Evolutionary conservation across 257 asterid species (phyloP).

Genomic region (Solanum ossicruentum): DNA sequence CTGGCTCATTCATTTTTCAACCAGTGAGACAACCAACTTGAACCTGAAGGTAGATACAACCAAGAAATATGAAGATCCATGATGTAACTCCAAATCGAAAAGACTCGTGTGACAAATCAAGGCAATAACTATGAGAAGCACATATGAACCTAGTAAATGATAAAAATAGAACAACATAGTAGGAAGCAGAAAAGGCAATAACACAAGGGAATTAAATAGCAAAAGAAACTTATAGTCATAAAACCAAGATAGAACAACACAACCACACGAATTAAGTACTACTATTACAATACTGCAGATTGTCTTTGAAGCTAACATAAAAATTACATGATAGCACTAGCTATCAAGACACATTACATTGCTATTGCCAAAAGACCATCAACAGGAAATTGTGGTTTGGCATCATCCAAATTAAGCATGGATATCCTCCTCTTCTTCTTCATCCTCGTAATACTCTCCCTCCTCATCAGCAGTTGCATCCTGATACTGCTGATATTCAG

Average conservation of each 20-base stretch:
- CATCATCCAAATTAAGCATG: background rate
- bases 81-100: background rate
- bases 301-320: background rate
- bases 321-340: background rate
- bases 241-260: background rate
- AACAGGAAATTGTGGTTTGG: background rate
- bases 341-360: background rate
- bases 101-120: background rate
- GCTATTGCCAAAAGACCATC: background rate
- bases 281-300: background rate
- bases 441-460: background rate
- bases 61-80: no score
- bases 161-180: background rate
- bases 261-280: background rate
- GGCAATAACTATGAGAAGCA: background rate
- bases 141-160: background rate
- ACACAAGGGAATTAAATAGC: background rate
- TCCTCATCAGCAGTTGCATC: background rate
- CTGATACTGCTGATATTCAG: background rate
- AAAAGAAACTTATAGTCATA: background rate
- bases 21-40: background rate
- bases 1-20: background rate
- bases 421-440: background rate
- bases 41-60: no score
- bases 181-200: background rate